Evolutionary conservation across 805 yeast genomes (phyloP), one percentile per base, ranked within the genome.

Genomic region (Metschnikowia continentalis): DNA sequence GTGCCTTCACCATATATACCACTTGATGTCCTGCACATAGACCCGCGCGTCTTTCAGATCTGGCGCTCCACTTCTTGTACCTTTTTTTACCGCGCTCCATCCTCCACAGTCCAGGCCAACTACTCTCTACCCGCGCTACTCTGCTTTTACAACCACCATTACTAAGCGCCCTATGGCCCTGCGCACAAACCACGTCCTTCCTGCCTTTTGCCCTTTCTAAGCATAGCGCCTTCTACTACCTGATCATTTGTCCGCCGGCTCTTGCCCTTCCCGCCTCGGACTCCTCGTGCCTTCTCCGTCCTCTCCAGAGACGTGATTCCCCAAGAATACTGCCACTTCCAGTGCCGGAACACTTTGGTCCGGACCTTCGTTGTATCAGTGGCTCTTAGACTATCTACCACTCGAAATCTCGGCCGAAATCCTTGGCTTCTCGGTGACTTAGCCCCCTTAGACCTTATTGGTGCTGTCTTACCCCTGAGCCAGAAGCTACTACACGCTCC

Each of bases 21-120:
- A 26, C 11, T 7, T 4, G 0, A 5, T 6, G 20, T 19, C 19
- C 46, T 33, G 46, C 38, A 42, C 14, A 4, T 15, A 42, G 5
- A 10, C 8, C 38, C 46, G 19, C 46, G 46, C 36, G 32, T 38
- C 5, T n/a, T 32, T 32, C 42, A 19, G 37, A 37, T 36, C 48
- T 30, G 32, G 37, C 47, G 33, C 36, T 8, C 49, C 42, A 14
- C 32, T 23, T 37, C 50, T 26, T 39, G 42, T 46, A 47, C 53
- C 42, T 43, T 39, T 37, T 30, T 40, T 38, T 39, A 46, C 39
- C 53, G 42, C 49, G 44, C 32, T 8, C 32, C 45, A 13, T 44
- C 26, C 42, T 32, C 22, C 37, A 19, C 40, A 45, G 19, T 35
- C 41, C 37, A 32, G 19, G 14, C 26, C 40, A 15, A 30, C 47